phyloP scores from a whole-genome alignment of 169 alveolate species.

The Cryptosporidium xiaoi region DNA sequence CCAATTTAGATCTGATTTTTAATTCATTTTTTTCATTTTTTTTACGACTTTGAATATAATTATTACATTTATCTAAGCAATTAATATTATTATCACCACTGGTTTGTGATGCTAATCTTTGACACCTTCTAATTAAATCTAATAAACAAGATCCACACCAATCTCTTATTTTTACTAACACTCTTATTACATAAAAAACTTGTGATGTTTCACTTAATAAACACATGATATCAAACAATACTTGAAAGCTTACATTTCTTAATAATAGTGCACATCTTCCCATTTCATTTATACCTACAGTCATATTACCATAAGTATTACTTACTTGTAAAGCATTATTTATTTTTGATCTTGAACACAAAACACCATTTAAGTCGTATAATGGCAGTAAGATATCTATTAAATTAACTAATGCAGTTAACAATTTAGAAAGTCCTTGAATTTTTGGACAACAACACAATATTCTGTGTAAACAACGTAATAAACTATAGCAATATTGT shows the following conservation, averaged over 20 bases:
- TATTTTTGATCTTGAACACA: constrained; percentile 46
- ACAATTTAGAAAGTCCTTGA: constrained; percentile 30
- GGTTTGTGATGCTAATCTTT: constrained; percentile 36
- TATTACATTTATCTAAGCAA: background rate
- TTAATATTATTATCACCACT: background rate
- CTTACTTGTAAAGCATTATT: background rate
- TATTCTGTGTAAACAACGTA: constrained; percentile 68
- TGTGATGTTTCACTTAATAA: constrained; percentile 72
- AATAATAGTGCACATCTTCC: constrained; percentile 53
- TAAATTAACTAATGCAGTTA: constrained; percentile 24
- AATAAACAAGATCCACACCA: constrained; percentile 74
- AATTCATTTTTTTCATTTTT: constrained; percentile 1
- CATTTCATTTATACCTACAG: background rate
- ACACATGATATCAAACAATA: constrained; percentile 60
- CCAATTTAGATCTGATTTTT: background rate
- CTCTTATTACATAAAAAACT: constrained; percentile 66
- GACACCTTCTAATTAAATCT: constrained; percentile 67
- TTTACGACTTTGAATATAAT: background rate
- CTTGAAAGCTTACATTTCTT: constrained; percentile 56
- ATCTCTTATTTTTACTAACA: constrained; percentile 60
- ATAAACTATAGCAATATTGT: constrained; percentile 59
- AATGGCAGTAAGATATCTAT: constrained; percentile 57
- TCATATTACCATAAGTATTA: background rate
- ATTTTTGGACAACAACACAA: constrained; percentile 69
- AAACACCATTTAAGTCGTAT: constrained; percentile 54